A percentile compares a stretch with the other conserved stretches of the same genome.
Conservation (phyloP, 352 stramenopile genomes). For the Phytophthora pinifolia region DNA sequence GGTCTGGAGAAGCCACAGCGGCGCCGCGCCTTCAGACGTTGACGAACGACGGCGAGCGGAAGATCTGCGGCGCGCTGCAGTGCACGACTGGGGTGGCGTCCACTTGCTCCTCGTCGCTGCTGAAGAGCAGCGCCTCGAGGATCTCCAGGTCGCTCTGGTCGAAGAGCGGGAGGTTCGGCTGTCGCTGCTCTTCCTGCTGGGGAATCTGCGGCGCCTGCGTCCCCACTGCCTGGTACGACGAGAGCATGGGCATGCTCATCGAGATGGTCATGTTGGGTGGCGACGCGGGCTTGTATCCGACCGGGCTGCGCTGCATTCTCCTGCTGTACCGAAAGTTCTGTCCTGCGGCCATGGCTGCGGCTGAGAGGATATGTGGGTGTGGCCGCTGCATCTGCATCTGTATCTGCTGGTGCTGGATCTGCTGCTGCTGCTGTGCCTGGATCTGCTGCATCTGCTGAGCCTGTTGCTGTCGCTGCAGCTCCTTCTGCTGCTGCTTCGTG, state of each 20-base stretch:
- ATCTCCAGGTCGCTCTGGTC: conserved; percentile 52
- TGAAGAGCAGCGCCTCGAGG: conserved; percentile 55
- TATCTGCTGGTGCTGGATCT: conserved; percentile 26
- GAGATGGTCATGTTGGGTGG: conserved; percentile 28
- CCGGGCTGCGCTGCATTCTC: conserved; percentile 20
- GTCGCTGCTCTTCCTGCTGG: conserved; percentile 2
- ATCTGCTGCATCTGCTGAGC: conserved; percentile 30
- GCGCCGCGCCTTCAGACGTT: conserved; percentile 39
- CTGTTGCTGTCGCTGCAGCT: conserved; percentile 41
- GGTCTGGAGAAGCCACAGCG: conserved; percentile 23
- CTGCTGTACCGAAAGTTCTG: conserved; percentile 30
- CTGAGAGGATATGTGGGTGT: conserved; percentile 18
- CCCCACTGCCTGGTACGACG: conserved; percentile 1
- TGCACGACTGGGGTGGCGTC: conserved; percentile 19
- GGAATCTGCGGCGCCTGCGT: conserved; percentile 1
- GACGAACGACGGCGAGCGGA: conserved; percentile 33
- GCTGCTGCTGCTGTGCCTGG: conserved; percentile 28
- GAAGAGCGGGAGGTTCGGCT: conserved; percentile 33
- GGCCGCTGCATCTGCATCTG: conserved; percentile 24
- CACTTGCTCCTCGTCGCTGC: conserved; percentile 47
- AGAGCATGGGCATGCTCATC: conserved; percentile 27
- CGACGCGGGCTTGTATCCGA: conserved; percentile 19
- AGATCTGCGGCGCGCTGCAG: conserved; percentile 27
- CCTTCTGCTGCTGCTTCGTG: conserved; percentile 52
- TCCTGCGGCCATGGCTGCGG: conserved; percentile 28